Evolutionary conservation across 768 basidiomycete genomes (phyloP), one percentile per base, ranked within the genome.

Genomic region (Leccinum aurantiacum): DNA sequence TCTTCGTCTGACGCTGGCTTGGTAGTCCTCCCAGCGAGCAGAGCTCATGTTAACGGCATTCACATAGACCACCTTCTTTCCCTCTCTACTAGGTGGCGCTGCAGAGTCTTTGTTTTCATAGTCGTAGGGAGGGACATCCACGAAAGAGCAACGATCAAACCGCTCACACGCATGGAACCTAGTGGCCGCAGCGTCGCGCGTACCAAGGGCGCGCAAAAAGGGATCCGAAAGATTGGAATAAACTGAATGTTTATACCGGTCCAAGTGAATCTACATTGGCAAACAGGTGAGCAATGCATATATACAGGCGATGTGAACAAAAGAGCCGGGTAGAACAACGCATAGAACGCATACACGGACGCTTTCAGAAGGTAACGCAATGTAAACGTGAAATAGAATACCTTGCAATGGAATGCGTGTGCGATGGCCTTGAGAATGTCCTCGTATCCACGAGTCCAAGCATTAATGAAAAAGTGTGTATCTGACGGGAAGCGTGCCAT

Each of bases 371-470:
- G 3, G n/a, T n/a, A 24, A 25, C 52, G 48, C 11, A 24, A 38
- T 17, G 1, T 49, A 31, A 6, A 54, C 53, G 9, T 9, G 14
- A 56, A 7, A 47, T 1, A 2, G 24, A 22, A 14, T 63, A 89
- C 91, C 76, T 83, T 79, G 56, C 80, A 76, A 35, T 83, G 78
- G 66, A 96, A 98, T 1, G 79, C 77, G 3, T 79, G 75, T 3
- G 89, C 82, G 8, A 98, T 76, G 0, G 81, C 90, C 67, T 93
- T 91, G 29, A 97, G 77, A 14, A 95, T 76, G 58, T 95, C 92
- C 73, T 99, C 96, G 70, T 97, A 98, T 1, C 96, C 96, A 88
- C 91, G 95, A 0, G 95, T 96, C 96, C 96, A 99, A 0, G 84
- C 71, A 68, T 97, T 96, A 59, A 99, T 79, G 76, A 90, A 98